Base-by-base conservation (phyloP, 2,329 filamentous ascomycete genomes). In the Fusarium hainanense region DNA sequence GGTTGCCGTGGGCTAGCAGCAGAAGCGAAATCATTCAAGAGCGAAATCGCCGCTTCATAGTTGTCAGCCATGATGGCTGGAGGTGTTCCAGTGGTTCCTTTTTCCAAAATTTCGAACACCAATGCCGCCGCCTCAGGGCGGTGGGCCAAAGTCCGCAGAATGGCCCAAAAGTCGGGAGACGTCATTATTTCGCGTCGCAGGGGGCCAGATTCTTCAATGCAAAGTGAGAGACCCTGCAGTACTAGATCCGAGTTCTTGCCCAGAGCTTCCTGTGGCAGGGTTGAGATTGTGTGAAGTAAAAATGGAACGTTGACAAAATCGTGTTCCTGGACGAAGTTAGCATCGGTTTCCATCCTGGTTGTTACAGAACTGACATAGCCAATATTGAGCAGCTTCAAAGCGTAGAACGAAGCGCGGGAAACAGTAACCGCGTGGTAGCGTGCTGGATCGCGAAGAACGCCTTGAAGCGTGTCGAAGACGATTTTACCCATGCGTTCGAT, bases 91-190 rank as follows among this genome's bases (percentile, higher is more conserved):
- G 87, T 87, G 4, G 93, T 89, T 27, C 94, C 89, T 57, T 88
- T 89, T 76, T 96, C 92, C 1, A 98, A 85, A n/a, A 98, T 92
- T 57, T 92, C 89, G 78, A 98, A 98, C 0, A 97, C 94, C 18
- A 90, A 85, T 1, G 90, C 85, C 3, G 93, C 92, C 27, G 92
- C 90, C 55, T 93, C 90, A 5, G 88, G 82, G 66, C 91, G 87
- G 25, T 85, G 84, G 48, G 93, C 89, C 20, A 99, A 83, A 32
- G 89, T 88, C 66, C 93, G 90, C 54, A 99, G 84, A 16, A 98
- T 92, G 7, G 92, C 91, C 96, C 96, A 99, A 79, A 99, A 98
- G 77, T 99, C 96, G 0, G 96, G 96, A 20, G 95, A 98, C 16
- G 93, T 95, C 81, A 97, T 97, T 72, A 98, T 92, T 81, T 98